phyloP scores from a whole-genome alignment of 306 rosid species.

The Gillenia trifoliata region DNA sequence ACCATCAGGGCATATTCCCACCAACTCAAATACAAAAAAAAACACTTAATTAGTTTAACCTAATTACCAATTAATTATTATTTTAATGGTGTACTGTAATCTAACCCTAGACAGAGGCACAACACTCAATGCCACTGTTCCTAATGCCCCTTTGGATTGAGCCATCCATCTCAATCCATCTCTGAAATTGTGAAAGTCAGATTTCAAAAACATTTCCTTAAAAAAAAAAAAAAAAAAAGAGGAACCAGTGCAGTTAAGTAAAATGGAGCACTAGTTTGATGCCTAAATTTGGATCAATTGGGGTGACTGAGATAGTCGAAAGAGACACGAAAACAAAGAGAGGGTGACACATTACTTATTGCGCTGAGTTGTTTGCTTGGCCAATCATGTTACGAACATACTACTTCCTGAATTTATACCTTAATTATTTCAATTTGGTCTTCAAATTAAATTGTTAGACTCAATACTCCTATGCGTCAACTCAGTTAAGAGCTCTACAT shows the following conservation, averaged over 20 bases:
- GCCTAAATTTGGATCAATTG: too few species aligned
- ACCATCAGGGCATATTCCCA: constrained; percentile 29
- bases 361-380: background rate
- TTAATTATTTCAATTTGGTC: background rate
- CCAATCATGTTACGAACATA: background rate
- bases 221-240: background rate
- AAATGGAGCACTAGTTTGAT: too few species aligned
- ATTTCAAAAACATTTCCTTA: background rate
- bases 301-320: too few species aligned
- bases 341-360: too few species aligned
- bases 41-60: constrained; percentile 2
- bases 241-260: too few species aligned
- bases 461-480: background rate
- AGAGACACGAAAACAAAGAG: too few species aligned
- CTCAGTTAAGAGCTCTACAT: background rate
- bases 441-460: background rate
- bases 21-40: constrained; percentile 15
- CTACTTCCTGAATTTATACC: too few species aligned
- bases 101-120: constrained; percentile 12
- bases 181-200: background rate
- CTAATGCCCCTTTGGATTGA: background rate
- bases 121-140: constrained; percentile 18
- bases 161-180: background rate
- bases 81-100: background rate
- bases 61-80: background rate